A percentile compares a stretch with the other conserved stretches of the same genome.
Evolutionary conservation across 2,329 filamentous ascomycete genomes (phyloP).

Genomic region (Fusarium nisikadoi): DNA sequence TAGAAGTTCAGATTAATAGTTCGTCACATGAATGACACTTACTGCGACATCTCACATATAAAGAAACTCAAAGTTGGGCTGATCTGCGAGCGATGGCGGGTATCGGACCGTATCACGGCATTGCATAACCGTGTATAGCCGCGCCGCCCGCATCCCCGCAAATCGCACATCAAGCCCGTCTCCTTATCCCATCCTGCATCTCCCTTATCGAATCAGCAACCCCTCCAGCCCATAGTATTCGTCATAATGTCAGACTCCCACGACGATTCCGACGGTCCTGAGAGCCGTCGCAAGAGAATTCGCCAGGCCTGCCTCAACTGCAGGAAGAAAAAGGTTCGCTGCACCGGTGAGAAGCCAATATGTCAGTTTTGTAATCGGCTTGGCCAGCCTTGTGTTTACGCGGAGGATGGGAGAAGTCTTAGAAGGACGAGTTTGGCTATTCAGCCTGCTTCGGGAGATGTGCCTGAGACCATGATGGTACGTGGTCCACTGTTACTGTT

Average conservation of each 20-base stretch:
- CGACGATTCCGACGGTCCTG: slow-evolving; percentile 16
- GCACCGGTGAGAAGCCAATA: slow-evolving; percentile 17
- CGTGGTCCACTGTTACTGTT: too few relatives aligned
- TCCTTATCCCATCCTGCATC: not conserved
- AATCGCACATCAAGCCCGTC: not conserved
- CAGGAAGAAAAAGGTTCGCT: slow-evolving; percentile 20
- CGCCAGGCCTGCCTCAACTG: slow-evolving; percentile 25
- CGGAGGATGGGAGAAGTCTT: slow-evolving; percentile 14
- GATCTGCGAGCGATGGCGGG: not conserved
- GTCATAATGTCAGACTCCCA: slow-evolving; percentile 9
- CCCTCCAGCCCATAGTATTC: not conserved
- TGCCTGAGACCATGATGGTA: slow-evolving; percentile 4
- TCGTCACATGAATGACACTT: accelerated
- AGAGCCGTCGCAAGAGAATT: slow-evolving; percentile 17
- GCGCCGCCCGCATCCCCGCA: not conserved
- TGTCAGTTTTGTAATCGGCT: slow-evolving; percentile 17
- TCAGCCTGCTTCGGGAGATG: not conserved
- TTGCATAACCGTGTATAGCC: slow-evolving; percentile 16
- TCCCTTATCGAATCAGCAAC: not conserved
- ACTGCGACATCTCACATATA: not conserved
- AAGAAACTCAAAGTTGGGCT: not conserved
- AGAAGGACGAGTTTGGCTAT: not conserved
- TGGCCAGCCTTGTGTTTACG: slow-evolving; percentile 10
- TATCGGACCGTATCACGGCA: slow-evolving; percentile 1
- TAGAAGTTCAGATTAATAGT: accelerated